Conservation (phyloP, 495 filamentous ascomycete genomes). For the Letharia lupina region DNA sequence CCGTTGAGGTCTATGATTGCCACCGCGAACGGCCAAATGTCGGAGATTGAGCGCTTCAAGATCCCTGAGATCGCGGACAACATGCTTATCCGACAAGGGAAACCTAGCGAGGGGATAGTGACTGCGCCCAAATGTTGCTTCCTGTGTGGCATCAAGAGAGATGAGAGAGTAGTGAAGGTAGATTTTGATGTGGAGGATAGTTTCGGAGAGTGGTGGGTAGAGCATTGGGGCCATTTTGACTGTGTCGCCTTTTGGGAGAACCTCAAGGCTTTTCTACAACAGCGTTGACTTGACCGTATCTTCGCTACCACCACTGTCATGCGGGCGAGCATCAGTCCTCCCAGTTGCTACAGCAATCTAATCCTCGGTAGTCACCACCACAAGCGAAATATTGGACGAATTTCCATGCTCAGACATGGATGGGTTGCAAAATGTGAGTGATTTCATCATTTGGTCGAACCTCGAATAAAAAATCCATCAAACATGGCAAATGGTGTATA, state of each 20-base stretch:
- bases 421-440: not conserved
- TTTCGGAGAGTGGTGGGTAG: slow-evolving; percentile 93
- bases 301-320: not conserved
- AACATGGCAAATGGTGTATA: not conserved
- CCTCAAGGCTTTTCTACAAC: slow-evolving; percentile 55
- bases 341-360: not conserved
- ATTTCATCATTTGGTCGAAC: not conserved
- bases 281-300: slow-evolving; percentile 41
- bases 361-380: not conserved
- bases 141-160: slow-evolving; percentile 78
- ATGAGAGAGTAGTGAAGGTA: slow-evolving; percentile 68
- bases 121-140: slow-evolving; percentile 72
- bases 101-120: slow-evolving; percentile 49
- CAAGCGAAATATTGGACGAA: not conserved
- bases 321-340: not conserved
- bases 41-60: slow-evolving; percentile 33
- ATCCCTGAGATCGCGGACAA: slow-evolving; percentile 63
- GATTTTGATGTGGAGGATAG: slow-evolving; percentile 76
- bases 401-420: not conserved
- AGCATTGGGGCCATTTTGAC: slow-evolving; percentile 75
- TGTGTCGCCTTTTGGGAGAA: slow-evolving; percentile 81
- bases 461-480: not conserved
- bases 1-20: slow-evolving; percentile 33
- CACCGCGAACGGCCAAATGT: slow-evolving; percentile 30
- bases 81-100: slow-evolving; percentile 50